Base-by-base conservation (phyloP, 768 basidiomycete species). In the Lactifluus piperatus region DNA sequence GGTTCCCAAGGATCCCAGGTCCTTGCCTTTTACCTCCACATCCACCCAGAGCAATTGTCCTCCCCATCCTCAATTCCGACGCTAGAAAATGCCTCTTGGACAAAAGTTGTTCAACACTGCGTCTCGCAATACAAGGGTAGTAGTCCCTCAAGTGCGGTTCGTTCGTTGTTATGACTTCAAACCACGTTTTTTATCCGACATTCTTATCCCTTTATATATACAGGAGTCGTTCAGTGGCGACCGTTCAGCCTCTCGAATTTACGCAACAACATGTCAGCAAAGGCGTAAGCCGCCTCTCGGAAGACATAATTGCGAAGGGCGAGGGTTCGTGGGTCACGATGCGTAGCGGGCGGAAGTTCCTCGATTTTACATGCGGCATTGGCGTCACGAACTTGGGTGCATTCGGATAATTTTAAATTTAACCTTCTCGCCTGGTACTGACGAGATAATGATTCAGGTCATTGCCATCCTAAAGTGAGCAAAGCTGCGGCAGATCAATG, bases 401-500 rank as follows among this genome's bases (percentile, higher is more conserved):
- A 57, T 53, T 27, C 16, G 8, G 8, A 5, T 6, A 4, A 5
- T 9, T 34, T 34, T 34, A n/a, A 26, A 2, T 39, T 16, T 57
- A 5, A 26, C 14, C 5, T 2, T 7, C 3, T 22, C 24, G 18
- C 50, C n/a, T 6, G 41, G 27, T 3, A 6, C 44, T 48, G 26
- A 45, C n/a, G 6, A 32, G 20, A 7, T 36, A 11, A n/a, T 3
- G 46, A 14, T 5, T 18, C 22, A 91, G 90, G 92, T 5, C 93
- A 94, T 70, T 91, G 86, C 63, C 89, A 95, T 70, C 90, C 90
- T 0, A 84, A 81, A 68, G 82, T 94, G 64, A 91, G 88, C 74
- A 79, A 82, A 64, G 91, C 91, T 11, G 92, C 91, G 0, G 90
- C 90, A n/a, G 81, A 90, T 49, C 92, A 97, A 69, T 91, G 88